These are phyloP conservation scores for Kwoniella dejecticola DNA, from an alignment of 768 basidiomycete genomes.

Conservation along the genomic window DNA sequence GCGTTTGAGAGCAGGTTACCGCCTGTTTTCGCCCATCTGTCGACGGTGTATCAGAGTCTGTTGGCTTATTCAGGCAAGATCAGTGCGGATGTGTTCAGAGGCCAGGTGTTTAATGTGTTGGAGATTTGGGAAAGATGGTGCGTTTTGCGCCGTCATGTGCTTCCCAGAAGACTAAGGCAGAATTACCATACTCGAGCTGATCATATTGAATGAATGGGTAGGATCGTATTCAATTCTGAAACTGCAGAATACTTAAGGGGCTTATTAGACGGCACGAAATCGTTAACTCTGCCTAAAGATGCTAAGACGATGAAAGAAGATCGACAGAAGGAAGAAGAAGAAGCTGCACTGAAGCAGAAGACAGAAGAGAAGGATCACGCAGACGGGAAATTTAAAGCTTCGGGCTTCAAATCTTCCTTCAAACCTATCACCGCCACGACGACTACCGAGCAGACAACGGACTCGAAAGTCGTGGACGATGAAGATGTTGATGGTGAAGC, in stretches of 20 bases:
- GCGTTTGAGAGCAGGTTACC: conserved; percentile 89
- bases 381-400: conserved; percentile 48
- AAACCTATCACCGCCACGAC: conserved; percentile 43
- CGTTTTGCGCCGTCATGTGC: conserved; percentile 43
- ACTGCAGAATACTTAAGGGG: conserved; percentile 72
- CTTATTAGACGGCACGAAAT: conserved; percentile 64
- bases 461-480: conserved; percentile 59
- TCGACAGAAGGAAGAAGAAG: neutral
- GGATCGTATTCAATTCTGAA: conserved; percentile 90
- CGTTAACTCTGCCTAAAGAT: conserved; percentile 18
- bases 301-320: neutral
- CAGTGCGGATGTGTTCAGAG: conserved; percentile 93
- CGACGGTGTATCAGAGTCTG: conserved; percentile 78
- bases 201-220: conserved; percentile 10
- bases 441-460: conserved; percentile 55
- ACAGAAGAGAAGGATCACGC: conserved; percentile 2
- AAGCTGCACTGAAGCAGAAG: neutral
- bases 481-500: conserved; percentile 61
- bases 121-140: conserved; percentile 95
- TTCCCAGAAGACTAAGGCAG: neutral
- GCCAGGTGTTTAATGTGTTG: conserved; percentile 81
- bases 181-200: neutral
- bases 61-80: conserved; percentile 85
- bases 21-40: conserved; percentile 94
- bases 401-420: conserved; percentile 54